Percentiles rank a stretch among this genome's conserved stretches.
phyloP scores from a whole-genome alignment of 2,329 filamentous ascomycete species.

The Verticillium alfalfae region DNA sequence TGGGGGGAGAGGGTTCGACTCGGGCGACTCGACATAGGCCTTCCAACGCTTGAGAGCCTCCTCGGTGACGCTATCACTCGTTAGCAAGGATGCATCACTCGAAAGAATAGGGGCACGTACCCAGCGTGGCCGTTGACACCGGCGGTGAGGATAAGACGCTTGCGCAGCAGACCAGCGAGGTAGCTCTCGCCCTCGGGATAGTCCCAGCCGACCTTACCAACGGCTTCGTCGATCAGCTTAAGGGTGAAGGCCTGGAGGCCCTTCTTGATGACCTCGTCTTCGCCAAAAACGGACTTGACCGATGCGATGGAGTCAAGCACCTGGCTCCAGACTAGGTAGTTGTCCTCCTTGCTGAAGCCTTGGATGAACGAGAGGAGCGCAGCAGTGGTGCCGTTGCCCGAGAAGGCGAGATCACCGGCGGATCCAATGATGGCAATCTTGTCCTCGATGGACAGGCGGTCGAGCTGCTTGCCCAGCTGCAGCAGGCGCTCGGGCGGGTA shows the following conservation, averaged over 20 bases:
- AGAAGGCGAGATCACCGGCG: slow-evolving; percentile 80
- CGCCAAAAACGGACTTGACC: slow-evolving; percentile 79
- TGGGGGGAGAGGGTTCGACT: slow-evolving; percentile 67
- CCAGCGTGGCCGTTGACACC: slow-evolving; percentile 70
- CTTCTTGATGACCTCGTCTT: slow-evolving; percentile 64
- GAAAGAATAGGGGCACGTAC: slow-evolving; percentile 31
- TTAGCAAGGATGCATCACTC: slow-evolving; percentile 3
- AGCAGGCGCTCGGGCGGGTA: slow-evolving; percentile 80
- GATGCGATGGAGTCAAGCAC: slow-evolving; percentile 70
- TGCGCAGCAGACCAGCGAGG: slow-evolving; percentile 74
- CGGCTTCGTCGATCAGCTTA: slow-evolving; percentile 68
- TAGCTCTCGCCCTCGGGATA: slow-evolving; percentile 74
- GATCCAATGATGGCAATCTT: slow-evolving; percentile 91
- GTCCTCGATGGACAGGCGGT: slow-evolving; percentile 75
- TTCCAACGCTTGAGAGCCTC: slow-evolving; percentile 78
- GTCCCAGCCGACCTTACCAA: slow-evolving; percentile 81
- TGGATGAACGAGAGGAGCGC: slow-evolving; percentile 79
- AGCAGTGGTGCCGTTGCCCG: slow-evolving; percentile 77
- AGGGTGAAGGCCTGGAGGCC: slow-evolving; percentile 75
- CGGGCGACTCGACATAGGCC: slow-evolving; percentile 66
- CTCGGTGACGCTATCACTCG: slow-evolving; percentile 48
- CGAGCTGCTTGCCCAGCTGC: slow-evolving; percentile 72
- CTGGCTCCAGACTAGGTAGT: slow-evolving; percentile 86
- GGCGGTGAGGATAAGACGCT: slow-evolving; percentile 71
- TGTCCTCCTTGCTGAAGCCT: slow-evolving; percentile 74